These are phyloP conservation scores for Aspergillus incahuasiensis DNA, from an alignment of 495 filamentous ascomycete genomes.

Conservation along the genomic window DNA sequence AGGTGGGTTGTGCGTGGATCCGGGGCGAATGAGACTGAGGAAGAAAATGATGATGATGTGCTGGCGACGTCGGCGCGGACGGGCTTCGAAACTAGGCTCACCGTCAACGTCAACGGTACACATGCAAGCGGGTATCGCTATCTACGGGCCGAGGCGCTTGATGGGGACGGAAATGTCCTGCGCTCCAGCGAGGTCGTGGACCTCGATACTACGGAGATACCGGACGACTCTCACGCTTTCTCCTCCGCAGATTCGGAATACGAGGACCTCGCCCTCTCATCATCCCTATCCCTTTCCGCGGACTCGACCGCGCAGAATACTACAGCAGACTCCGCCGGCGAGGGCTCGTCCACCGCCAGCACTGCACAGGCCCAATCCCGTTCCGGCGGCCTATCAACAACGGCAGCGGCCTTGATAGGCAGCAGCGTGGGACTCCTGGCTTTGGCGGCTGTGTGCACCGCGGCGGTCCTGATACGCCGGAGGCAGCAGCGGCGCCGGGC, in stretches of 20 bases:
- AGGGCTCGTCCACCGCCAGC: too few relatives aligned
- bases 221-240: background rate
- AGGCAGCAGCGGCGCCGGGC: background rate
- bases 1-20: slow-evolving; percentile 11
- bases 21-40: background rate
- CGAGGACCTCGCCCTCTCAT: background rate
- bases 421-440: background rate
- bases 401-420: background rate
- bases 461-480: background rate
- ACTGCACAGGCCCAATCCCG: too few relatives aligned
- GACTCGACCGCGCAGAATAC: too few relatives aligned
- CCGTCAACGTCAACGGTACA: background rate
- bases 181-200: slow-evolving; percentile 16
- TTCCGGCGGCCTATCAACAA: background rate
- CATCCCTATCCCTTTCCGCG: background rate
- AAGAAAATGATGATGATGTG: background rate
- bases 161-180: slow-evolving; percentile 7
- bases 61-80: slow-evolving; percentile 8
- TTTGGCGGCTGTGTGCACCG: background rate
- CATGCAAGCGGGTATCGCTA: slow-evolving; percentile 11
- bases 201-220: background rate
- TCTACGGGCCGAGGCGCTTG: slow-evolving; percentile 19
- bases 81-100: slow-evolving; percentile 22
- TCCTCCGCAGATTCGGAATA: background rate
- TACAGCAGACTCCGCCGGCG: background rate